Evolutionary conservation across 768 basidiomycete genomes (phyloP).

Genomic region (Tubosaeta sp.): DNA sequence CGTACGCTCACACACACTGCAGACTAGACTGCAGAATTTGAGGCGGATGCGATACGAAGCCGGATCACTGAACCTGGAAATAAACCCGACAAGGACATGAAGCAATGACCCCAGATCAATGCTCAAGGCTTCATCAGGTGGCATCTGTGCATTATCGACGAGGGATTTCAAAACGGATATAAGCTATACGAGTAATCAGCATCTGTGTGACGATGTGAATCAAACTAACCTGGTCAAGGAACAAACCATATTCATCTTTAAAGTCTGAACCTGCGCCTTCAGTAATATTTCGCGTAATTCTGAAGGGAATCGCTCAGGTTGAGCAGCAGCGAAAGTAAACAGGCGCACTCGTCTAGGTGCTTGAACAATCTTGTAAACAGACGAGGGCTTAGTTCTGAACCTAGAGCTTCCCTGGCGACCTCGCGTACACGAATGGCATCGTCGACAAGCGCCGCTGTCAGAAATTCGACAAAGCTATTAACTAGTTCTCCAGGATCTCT

Average conservation of each 20-base stretch:
- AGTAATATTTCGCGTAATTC: constrained; percentile 51
- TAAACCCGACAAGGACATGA: constrained; percentile 56
- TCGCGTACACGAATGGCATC: constrained; percentile 69
- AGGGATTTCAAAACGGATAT: constrained; percentile 72
- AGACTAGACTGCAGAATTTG: constrained; percentile 72
- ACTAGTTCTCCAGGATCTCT: constrained; percentile 56
- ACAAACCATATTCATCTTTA: constrained; percentile 38
- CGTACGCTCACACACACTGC: constrained; percentile 58
- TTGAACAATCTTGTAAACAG: constrained; percentile 65
- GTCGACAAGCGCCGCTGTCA: constrained; percentile 66
- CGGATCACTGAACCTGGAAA: constrained; percentile 55
- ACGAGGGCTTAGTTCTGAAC: constrained; percentile 69
- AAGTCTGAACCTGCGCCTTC: constrained; percentile 42
- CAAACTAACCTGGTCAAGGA: constrained; percentile 66
- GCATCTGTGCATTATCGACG: constrained; percentile 63
- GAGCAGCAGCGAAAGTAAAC: background rate
- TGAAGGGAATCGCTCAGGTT: constrained; percentile 18
- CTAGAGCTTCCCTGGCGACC: constrained; percentile 74
- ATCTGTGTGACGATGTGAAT: background rate
- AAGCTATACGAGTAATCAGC: constrained; percentile 43
- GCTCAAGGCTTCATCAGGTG: constrained; percentile 55
- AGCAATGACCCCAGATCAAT: constrained; percentile 63
- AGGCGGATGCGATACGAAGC: constrained; percentile 60
- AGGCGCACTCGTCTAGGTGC: constrained; percentile 68
- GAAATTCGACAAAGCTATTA: constrained; percentile 58